phyloP scores from a whole-genome alignment of 2,329 filamentous ascomycete genomes.

The Fusarium udum region DNA sequence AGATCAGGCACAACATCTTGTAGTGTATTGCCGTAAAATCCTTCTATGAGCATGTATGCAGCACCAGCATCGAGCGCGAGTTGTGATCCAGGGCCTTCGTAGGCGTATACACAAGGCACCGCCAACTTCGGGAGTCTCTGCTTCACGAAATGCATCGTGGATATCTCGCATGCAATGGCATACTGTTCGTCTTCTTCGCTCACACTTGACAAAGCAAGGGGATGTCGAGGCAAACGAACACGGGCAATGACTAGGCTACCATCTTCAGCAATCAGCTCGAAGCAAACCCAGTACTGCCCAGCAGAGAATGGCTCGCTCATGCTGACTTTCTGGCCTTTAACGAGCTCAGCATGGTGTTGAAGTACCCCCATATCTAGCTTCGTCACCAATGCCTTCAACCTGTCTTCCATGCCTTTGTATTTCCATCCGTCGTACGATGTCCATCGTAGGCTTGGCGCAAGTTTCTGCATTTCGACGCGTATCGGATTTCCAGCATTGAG shows the following conservation, averaged over 20 bases:
- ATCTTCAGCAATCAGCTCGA: slow-evolving; percentile 39
- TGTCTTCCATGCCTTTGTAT: slow-evolving; percentile 39
- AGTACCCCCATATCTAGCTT: slow-evolving; percentile 31
- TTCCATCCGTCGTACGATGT: slow-evolving; percentile 34
- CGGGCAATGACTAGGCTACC: slow-evolving; percentile 37
- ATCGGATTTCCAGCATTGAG: background rate
- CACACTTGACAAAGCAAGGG: slow-evolving; percentile 8
- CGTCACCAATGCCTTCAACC: slow-evolving; percentile 13
- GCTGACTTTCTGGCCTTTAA: slow-evolving; percentile 37
- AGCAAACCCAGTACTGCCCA: slow-evolving; percentile 43
- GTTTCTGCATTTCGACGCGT: background rate
- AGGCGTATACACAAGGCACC: slow-evolving; percentile 34
- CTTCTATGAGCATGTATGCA: slow-evolving; percentile 38
- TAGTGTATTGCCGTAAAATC: slow-evolving; percentile 39
- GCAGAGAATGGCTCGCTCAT: slow-evolving; percentile 45
- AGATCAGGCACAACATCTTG: slow-evolving; percentile 32
- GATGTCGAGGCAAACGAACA: slow-evolving; percentile 38
- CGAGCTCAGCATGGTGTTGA: slow-evolving; percentile 32
- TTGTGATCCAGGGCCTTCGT: slow-evolving; percentile 23
- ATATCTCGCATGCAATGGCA: slow-evolving; percentile 30
- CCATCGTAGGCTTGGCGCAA: slow-evolving; percentile 15
- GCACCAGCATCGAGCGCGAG: no score
- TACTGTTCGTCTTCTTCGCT: slow-evolving; percentile 23
- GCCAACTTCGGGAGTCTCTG: slow-evolving; percentile 6
- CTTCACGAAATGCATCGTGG: slow-evolving; percentile 31